Percentiles rank a stretch among this genome's conserved stretches.
These are phyloP conservation scores for Trichosporon asahii DNA, from an alignment of 1,284 basidiomycete species.

Conservation along the genomic window DNA sequence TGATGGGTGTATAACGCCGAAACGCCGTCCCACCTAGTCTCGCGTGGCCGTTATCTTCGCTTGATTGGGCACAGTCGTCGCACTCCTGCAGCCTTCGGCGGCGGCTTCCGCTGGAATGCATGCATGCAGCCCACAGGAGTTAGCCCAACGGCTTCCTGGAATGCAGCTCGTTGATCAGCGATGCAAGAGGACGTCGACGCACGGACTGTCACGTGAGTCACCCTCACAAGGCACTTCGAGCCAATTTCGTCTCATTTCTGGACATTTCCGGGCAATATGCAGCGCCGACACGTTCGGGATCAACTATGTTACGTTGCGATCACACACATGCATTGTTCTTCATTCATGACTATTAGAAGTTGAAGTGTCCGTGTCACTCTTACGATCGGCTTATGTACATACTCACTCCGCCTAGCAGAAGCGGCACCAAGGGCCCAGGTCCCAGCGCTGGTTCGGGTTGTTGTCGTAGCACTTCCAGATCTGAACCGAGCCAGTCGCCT, in stretches of 20 bases:
- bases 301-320: too few species aligned
- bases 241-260: too few species aligned
- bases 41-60: not conserved
- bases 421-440: slow-evolving; percentile 20
- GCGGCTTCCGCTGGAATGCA: too few species aligned
- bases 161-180: too few species aligned
- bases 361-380: not conserved
- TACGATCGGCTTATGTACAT: not conserved
- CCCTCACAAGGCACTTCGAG: too few species aligned
- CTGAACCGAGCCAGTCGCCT: slow-evolving; percentile 22
- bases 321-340: not conserved
- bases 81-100: not conserved
- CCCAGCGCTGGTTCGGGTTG: slow-evolving; percentile 30
- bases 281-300: too few species aligned
- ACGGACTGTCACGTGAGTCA: too few species aligned
- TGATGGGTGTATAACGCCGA: not conserved
- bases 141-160: too few species aligned
- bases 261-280: too few species aligned
- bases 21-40: not conserved
- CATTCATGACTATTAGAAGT: not conserved
- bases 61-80: not conserved
- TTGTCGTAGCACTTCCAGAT: slow-evolving; percentile 26
- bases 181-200: too few species aligned
- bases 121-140: too few species aligned
- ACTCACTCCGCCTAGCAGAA: not conserved